These are phyloP conservation scores for Plectosphaerella sp. DNA, from an alignment of 2,329 filamentous ascomycete species.

Conservation along the genomic window DNA sequence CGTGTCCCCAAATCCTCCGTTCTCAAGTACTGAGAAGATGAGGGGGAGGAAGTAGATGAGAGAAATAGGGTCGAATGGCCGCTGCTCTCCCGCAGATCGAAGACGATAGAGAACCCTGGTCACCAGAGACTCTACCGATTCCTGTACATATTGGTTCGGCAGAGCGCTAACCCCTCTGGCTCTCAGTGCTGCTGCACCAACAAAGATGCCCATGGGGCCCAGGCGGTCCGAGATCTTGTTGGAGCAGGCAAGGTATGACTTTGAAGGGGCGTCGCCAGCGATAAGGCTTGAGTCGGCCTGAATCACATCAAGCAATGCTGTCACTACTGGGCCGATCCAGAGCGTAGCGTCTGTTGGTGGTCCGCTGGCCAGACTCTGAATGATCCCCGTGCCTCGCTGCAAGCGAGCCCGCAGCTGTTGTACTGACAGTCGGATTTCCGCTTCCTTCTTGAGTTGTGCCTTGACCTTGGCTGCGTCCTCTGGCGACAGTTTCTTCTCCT, in stretches of 20 bases:
- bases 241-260: conserved; percentile 75
- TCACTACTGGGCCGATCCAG: conserved; percentile 83
- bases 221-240: conserved; percentile 70
- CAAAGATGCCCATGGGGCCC: conserved; percentile 72
- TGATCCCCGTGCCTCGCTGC: conserved; percentile 78
- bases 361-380: conserved; percentile 74
- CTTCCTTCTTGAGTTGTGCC: conserved; percentile 83
- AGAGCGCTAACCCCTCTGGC: conserved; percentile 71
- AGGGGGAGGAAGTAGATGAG: conserved; percentile 84
- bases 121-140: conserved; percentile 78
- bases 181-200: conserved; percentile 82
- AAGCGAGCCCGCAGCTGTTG: conserved; percentile 65
- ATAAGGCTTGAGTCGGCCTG: conserved; percentile 77
- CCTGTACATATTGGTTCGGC: conserved; percentile 66
- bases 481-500: conserved; percentile 82
- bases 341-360: conserved; percentile 83
- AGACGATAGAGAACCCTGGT: conserved; percentile 88
- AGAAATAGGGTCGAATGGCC: conserved; percentile 86
- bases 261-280: conserved; percentile 72
- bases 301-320: conserved; percentile 67
- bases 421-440: conserved; percentile 71
- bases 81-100: conserved; percentile 84
- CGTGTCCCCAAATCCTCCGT: conserved; percentile 70
- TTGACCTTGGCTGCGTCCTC: conserved; percentile 91
- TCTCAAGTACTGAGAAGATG: conserved; percentile 71